Conservation (phyloP, 2,329 filamentous ascomycete genomes). For the Orbilia blumenaviensis region DNA sequence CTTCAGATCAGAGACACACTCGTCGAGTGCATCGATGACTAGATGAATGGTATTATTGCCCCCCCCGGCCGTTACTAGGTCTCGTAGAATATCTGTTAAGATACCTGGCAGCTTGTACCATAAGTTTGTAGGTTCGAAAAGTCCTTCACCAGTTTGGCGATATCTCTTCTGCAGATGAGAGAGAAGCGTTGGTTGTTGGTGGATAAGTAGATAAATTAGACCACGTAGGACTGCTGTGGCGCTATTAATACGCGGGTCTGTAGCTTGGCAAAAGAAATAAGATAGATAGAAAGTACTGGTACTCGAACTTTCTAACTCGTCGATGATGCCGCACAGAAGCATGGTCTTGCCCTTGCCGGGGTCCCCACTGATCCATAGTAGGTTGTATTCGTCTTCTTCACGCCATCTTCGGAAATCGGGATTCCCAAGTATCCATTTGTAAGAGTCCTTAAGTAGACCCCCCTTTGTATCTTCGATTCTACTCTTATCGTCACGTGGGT, state of each 20-base stretch:
- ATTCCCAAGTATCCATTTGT: constrained; percentile 60
- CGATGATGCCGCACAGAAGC: constrained; percentile 62
- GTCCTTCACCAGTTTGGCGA: constrained; percentile 58
- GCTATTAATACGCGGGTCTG: constrained; percentile 57
- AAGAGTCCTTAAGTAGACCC: constrained; percentile 59
- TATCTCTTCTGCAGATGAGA: constrained; percentile 60
- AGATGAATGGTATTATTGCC: constrained; percentile 58
- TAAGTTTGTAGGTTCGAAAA: constrained; percentile 62
- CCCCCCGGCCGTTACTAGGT: neutral
- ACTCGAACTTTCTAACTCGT: constrained; percentile 55
- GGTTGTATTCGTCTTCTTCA: constrained; percentile 14
- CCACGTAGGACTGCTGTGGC: constrained; percentile 60
- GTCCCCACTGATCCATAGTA: constrained; percentile 62
- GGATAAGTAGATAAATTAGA: constrained; percentile 56
- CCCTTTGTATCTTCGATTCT: constrained; percentile 61
- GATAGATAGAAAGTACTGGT: constrained; percentile 39
- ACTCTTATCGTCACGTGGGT: constrained; percentile 60
- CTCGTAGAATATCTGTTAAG: no score
- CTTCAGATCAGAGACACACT: constrained; percentile 60
- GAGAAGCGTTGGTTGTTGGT: constrained; percentile 57
- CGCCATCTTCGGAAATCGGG: constrained; percentile 58
- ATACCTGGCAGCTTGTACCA: constrained; percentile 59
- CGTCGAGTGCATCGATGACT: constrained; percentile 65
- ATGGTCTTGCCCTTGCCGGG: constrained; percentile 64
- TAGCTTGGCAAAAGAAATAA: constrained; percentile 60